phyloP scores from a whole-genome alignment of 176 grass and related monocot genomes.

The Oryza glaberrima region DNA sequence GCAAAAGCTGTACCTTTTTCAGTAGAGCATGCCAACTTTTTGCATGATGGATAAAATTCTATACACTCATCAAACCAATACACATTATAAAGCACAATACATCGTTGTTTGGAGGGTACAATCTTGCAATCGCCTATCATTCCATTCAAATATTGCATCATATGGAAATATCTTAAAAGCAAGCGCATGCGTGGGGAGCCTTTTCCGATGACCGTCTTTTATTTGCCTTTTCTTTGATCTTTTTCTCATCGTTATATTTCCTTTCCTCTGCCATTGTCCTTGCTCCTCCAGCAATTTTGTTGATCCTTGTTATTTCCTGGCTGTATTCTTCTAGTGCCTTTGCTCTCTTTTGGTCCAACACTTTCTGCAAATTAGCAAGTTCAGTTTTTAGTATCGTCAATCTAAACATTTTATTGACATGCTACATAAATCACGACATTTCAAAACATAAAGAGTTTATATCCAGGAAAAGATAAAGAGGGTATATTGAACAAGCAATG shows the following conservation, averaged over 20 bases:
- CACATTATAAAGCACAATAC: constrained; percentile 22
- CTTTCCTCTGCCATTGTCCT: constrained; percentile 57
- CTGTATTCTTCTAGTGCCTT: constrained; percentile 52
- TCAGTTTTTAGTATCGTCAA: constrained; percentile 13
- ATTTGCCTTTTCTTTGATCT: constrained; percentile 59
- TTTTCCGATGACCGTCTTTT: constrained; percentile 59
- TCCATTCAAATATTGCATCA: constrained; percentile 26
- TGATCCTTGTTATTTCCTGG: constrained; percentile 64
- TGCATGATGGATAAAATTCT: constrained; percentile 21
- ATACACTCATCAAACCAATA: constrained; percentile 34
- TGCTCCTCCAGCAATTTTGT: constrained; percentile 59
- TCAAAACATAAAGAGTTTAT: neutral
- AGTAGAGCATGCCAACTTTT: neutral
- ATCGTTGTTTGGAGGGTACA: neutral
- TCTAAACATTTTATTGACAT: neutral
- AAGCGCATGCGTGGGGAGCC: constrained; percentile 47
- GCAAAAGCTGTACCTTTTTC: neutral
- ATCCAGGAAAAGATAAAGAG: neutral
- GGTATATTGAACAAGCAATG: neutral
- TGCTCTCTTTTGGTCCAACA: constrained; percentile 50
- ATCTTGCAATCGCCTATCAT: constrained; percentile 7
- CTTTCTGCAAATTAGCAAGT: constrained; percentile 55
- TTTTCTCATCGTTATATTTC: constrained; percentile 66
- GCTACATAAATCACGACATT: constrained; percentile 31
- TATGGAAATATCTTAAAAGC: constrained; percentile 48